Evolutionary conservation across 148 eudicot species (phyloP).

Genomic region (Tetragonia tetragonoides): DNA sequence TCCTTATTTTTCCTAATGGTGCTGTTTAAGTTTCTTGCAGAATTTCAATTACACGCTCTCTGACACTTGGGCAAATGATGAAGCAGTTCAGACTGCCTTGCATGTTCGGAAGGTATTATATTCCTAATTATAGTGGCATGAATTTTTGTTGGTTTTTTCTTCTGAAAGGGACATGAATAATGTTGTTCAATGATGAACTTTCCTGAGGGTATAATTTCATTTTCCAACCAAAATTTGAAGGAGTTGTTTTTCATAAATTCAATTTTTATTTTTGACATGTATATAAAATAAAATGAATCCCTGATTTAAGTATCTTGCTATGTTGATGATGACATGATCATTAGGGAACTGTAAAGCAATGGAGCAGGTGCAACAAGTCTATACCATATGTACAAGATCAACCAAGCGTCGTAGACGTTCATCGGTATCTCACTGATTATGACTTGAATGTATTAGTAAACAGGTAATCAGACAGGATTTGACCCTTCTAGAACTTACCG

Average conservation of each 20-base stretch:
- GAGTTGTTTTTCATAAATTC: not conserved
- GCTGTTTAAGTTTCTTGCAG: slow-evolving; percentile 23
- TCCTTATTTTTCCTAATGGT: not conserved
- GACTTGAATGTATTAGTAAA: slow-evolving; percentile 34
- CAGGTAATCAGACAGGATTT: too few species aligned
- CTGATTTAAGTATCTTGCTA: too few species aligned
- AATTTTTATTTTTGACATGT: not conserved
- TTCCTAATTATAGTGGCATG: not conserved
- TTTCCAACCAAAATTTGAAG: not conserved
- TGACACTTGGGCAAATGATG: slow-evolving; percentile 38
- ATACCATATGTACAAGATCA: slow-evolving; percentile 35
- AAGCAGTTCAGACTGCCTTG: slow-evolving; percentile 35
- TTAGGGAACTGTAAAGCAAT: slow-evolving; percentile 36
- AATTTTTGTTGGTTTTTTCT: too few species aligned
- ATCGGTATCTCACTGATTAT: slow-evolving; percentile 30
- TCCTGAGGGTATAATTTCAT: not conserved
- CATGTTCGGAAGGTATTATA: slow-evolving; percentile 37
- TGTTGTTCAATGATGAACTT: not conserved
- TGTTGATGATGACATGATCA: slow-evolving; percentile 3
- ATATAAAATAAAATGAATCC: too few species aligned
- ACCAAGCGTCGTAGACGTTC: slow-evolving; percentile 40
- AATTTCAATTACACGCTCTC: slow-evolving; percentile 32
- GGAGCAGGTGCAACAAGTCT: slow-evolving; percentile 44
- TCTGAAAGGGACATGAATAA: not conserved
- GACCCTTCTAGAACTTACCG: too few species aligned